These are phyloP conservation scores for Chytridium lagenaria DNA, from an alignment of 371 early-diverging fungal genomes.

Conservation along the genomic window DNA sequence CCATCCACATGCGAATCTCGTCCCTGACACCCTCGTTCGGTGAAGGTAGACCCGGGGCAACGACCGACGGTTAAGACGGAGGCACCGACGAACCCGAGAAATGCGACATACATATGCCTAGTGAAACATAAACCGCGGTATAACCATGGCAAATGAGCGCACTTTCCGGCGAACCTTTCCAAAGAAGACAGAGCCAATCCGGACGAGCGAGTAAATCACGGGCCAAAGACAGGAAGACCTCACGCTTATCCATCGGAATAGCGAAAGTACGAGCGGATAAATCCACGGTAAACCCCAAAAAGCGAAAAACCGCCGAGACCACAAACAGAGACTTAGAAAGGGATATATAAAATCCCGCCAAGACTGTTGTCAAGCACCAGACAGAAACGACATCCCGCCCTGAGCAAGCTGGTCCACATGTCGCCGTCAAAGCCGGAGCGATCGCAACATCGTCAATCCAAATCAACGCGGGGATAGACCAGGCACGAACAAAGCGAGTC, in stretches of 20 bases:
- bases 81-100: not conserved
- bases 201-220: no score
- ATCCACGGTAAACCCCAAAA: not conserved
- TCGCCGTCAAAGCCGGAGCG: not conserved
- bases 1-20: not conserved
- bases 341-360: not conserved
- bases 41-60: not conserved
- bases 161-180: conserved; percentile 17
- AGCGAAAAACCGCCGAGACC: not conserved
- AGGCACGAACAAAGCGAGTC: not conserved
- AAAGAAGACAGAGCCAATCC: not conserved
- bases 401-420: not conserved
- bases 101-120: conserved; percentile 11
- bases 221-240: not conserved
- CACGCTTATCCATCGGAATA: not conserved
- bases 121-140: conserved; percentile 18
- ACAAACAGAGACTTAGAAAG: not conserved
- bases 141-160: conserved; percentile 17
- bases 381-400: not conserved
- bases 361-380: not conserved
- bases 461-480: not conserved
- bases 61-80: not conserved
- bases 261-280: not conserved
- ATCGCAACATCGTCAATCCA: not conserved
- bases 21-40: not conserved